A percentile compares a stretch with the other conserved stretches of the same genome.
phyloP scores from a whole-genome alignment of 208 protist species.

The Crithidia brevicula region DNA sequence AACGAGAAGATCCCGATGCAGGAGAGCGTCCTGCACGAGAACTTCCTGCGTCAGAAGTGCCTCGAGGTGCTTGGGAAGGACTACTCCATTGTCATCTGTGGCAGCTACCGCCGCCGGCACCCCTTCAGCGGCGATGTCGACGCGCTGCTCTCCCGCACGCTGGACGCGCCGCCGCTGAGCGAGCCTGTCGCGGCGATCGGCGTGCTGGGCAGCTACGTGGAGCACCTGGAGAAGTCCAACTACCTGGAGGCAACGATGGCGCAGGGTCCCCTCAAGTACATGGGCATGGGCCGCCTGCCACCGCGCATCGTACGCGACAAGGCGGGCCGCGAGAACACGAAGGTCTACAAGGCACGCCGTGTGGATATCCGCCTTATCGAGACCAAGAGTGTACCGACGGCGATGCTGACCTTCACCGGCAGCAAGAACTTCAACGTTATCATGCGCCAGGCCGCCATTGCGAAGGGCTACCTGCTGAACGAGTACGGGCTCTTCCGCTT shows the following conservation, averaged over 20 bases:
- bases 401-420: constrained; percentile 94
- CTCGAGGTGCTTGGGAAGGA: constrained; percentile 64
- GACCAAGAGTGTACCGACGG: constrained; percentile 80
- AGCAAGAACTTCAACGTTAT: constrained; percentile 95
- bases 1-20: constrained; percentile 93
- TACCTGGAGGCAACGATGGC: constrained; percentile 92
- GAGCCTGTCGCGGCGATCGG: constrained; percentile 77
- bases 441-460: constrained; percentile 92
- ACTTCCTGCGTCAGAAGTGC: constrained; percentile 72
- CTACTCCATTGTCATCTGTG: constrained; percentile 85
- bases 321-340: constrained; percentile 66
- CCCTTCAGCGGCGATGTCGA: constrained; percentile 90
- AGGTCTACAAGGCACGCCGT: constrained; percentile 89
- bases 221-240: constrained; percentile 58
- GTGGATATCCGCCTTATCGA: constrained; percentile 93
- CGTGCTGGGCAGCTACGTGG: constrained; percentile 63
- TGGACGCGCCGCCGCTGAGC: constrained; percentile 53
- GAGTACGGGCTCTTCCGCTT: constrained; percentile 90
- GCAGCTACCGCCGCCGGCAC: constrained; percentile 87
- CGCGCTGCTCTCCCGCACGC: constrained; percentile 79
- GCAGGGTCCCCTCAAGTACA: constrained; percentile 89
- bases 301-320: constrained; percentile 73
- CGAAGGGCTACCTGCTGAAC: constrained; percentile 88
- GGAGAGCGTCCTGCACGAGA: constrained; percentile 88
- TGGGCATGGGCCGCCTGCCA: constrained; percentile 89